Percentiles rank a stretch among this genome's conserved stretches.
phyloP scores from a whole-genome alignment of 1,284 basidiomycete genomes.

The Ustilago xerochloae region DNA sequence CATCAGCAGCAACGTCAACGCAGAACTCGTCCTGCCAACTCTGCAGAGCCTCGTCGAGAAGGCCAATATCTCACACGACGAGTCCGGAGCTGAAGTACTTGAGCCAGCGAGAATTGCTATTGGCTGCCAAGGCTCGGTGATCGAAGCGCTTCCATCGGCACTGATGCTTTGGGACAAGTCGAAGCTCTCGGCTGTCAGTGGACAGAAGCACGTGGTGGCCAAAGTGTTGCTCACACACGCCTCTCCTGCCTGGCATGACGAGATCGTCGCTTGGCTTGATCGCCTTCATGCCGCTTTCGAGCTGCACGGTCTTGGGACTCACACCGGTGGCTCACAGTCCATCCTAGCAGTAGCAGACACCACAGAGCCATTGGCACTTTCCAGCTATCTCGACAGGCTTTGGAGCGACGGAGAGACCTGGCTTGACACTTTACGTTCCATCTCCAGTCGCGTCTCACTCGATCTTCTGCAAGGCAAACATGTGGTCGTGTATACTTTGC shows the following conservation, averaged over 20 bases:
- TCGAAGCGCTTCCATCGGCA: constrained; percentile 46
- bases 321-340: constrained; percentile 18
- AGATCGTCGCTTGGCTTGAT: constrained; percentile 50
- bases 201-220: constrained; percentile 50
- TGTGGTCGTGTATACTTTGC: constrained; percentile 50
- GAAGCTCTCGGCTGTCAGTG: constrained; percentile 51
- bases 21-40: constrained; percentile 5
- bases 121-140: constrained; percentile 55
- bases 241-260: constrained; percentile 39
- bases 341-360: constrained; percentile 40
- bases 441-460: constrained; percentile 30
- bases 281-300: constrained; percentile 40
- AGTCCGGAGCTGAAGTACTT: constrained; percentile 23
- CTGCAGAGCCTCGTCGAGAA: constrained; percentile 10
- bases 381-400: constrained; percentile 39
- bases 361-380: constrained; percentile 23
- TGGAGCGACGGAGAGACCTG: constrained; percentile 38
- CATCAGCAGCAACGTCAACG: neutral
- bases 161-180: constrained; percentile 63
- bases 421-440: constrained; percentile 46
- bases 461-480: constrained; percentile 44
- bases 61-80: neutral
- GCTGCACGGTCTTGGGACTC: constrained; percentile 50
- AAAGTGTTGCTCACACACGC: constrained; percentile 47
- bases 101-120: constrained; percentile 49